Evolutionary conservation across 2,329 filamentous ascomycete species (phyloP).

Genomic region (Arthrobotrys pseudoclavata): DNA sequence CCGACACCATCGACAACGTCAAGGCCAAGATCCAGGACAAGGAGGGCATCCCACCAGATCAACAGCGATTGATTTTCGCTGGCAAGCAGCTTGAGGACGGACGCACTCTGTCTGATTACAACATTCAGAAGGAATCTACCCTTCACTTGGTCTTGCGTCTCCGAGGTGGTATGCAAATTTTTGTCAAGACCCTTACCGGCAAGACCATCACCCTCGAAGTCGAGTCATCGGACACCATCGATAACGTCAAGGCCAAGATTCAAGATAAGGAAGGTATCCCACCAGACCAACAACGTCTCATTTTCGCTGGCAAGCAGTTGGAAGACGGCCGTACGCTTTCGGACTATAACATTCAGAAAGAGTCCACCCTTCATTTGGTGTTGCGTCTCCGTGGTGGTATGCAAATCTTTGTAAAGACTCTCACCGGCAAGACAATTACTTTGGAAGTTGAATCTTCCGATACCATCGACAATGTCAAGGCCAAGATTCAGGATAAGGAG

Average conservation of each 20-base stretch:
- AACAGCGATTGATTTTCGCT: conserved; percentile 95
- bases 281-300: conserved; percentile 92
- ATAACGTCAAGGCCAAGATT: conserved; percentile 95
- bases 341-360: conserved; percentile 98
- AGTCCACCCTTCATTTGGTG: conserved; percentile 84
- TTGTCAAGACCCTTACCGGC: conserved; percentile 68
- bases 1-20: conserved; percentile 94
- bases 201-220: conserved; percentile 96
- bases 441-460: conserved; percentile 77
- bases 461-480: conserved; percentile 79
- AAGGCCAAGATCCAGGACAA: conserved; percentile 98
- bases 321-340: conserved; percentile 91
- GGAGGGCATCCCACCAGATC: conserved; percentile 95
- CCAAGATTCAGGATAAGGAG: conserved; percentile 86
- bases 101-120: conserved; percentile 81
- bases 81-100: conserved; percentile 97
- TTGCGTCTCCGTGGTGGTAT: conserved; percentile 85
- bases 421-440: conserved; percentile 81
- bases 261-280: conserved; percentile 85
- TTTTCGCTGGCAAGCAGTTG: conserved; percentile 93
- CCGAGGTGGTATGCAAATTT: conserved; percentile 63
- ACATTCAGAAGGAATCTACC: conserved; percentile 93
- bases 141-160: conserved; percentile 67
- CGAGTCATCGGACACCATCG: conserved; percentile 89
- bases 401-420: conserved; percentile 87